These are phyloP conservation scores for Neurospora intermedia DNA, from an alignment of 495 filamentous ascomycete genomes.

Conservation along the genomic window DNA sequence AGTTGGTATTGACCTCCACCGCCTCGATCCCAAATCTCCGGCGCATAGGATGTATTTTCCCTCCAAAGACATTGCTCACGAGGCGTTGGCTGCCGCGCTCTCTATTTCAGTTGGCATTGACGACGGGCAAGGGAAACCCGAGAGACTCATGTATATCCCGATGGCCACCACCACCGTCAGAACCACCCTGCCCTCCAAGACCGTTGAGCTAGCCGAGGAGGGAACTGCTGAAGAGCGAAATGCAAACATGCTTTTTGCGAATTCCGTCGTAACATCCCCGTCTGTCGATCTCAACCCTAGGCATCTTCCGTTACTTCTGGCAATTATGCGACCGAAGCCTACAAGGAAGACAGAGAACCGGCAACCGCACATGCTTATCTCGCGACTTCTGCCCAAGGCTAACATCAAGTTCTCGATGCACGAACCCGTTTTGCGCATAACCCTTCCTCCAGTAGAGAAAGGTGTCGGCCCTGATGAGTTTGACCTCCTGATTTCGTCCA, in stretches of 20 bases:
- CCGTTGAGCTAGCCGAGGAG: constrained; percentile 66
- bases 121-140: constrained; percentile 71
- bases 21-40: constrained; percentile 85
- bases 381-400: constrained; percentile 87
- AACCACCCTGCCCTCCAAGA: constrained; percentile 92
- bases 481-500: constrained; percentile 86
- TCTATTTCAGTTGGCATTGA: constrained; percentile 87
- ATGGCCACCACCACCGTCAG: constrained; percentile 96
- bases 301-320: constrained; percentile 75
- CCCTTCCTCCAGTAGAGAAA: constrained; percentile 56
- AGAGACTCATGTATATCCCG: constrained; percentile 84
- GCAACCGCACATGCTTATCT: constrained; percentile 59
- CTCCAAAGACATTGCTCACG: constrained; percentile 82
- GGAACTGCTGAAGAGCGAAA: constrained; percentile 77
- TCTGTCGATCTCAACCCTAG: constrained; percentile 91
- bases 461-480: constrained; percentile 67
- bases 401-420: constrained; percentile 92
- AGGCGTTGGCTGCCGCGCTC: constrained; percentile 84
- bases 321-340: constrained; percentile 53
- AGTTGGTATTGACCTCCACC: constrained; percentile 83
- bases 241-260: constrained; percentile 91
- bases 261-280: constrained; percentile 90
- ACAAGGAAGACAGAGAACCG: constrained; percentile 29
- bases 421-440: constrained; percentile 84
- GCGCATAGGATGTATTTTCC: constrained; percentile 99